Base-by-base conservation (phyloP, 164 flowering plant genomes). In the Liquidambar formosana region DNA sequence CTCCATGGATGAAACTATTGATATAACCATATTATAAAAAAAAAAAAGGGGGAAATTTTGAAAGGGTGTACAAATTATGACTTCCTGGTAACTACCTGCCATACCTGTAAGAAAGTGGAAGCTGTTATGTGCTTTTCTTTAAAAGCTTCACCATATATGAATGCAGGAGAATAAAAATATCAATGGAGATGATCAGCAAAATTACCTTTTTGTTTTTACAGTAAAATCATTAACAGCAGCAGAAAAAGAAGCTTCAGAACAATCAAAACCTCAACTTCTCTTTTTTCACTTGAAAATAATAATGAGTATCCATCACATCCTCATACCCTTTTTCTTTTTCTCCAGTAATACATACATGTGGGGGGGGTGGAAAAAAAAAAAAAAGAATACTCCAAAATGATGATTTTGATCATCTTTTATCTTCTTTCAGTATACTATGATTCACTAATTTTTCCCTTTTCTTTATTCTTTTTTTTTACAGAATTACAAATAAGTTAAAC, bases 161-260 rank as follows among this genome's bases (percentile, higher is more conserved):
- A 49, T 15, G 53, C n/a, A 49, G n/a, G n/a, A 49, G 14, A 4
- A 15, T 15, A 49, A 49, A 53, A 53, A 21, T 19, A 53, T 13
- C 5, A 11, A 22, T 2, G 26, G 6, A 54, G 16, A 54, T 58
- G 18, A 58, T 58, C 10, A 26, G 27, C 28, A 26, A 57, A 23
- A n/a, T 16, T 59, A 15, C 63, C 38, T 10, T 6, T 56, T 56
- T 23, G 54, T 19, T 48, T 65, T 65, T 38, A 43, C 64, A 59
- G 70, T 23, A 22, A 65, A 57, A 64, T 71, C 27, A 71, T 65
- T 49, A 65, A 57, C 26, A 51, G 43, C 63, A 58, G 48, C 64
- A 27, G 68, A 44, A 53, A 48, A 71, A 53, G 19, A 64, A 26
- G 23, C 23, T 70, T 53, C 60, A 61, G 11, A 53, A 41, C 41